A percentile compares a stretch with the other conserved stretches of the same genome.
phyloP scores from a whole-genome alignment of 2,329 filamentous ascomycete species.

The Fusarium illudens region DNA sequence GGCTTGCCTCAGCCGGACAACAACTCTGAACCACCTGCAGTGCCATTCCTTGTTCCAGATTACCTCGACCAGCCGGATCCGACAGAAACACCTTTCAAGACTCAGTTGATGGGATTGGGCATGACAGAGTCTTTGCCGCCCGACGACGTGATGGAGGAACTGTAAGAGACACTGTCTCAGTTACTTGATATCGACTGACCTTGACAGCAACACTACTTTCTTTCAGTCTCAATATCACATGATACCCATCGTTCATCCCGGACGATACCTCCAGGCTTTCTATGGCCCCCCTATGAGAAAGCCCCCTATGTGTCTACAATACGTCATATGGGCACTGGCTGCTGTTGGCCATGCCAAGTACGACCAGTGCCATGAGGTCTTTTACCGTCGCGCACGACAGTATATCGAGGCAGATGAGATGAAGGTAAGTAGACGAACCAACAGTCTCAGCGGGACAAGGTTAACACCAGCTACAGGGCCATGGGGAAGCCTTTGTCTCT shows the following conservation, averaged over 20 bases:
- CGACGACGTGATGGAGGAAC: slow-evolving; percentile 80
- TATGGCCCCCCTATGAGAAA: slow-evolving; percentile 76
- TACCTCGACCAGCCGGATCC: slow-evolving; percentile 17
- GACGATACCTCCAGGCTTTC: slow-evolving; percentile 77
- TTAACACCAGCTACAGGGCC: slow-evolving; percentile 55
- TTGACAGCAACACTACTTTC: slow-evolving; percentile 72
- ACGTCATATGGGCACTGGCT: slow-evolving; percentile 87
- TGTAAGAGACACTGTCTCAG: slow-evolving; percentile 63
- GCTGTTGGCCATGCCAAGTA: slow-evolving; percentile 78
- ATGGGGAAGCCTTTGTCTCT: slow-evolving; percentile 82
- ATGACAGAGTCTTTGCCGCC: slow-evolving; percentile 83
- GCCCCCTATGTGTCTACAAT: slow-evolving; percentile 83
- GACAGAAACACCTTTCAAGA: slow-evolving; percentile 17
- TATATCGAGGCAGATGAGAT: slow-evolving; percentile 88
- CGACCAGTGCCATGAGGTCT: slow-evolving; percentile 73
- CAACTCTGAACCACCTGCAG: slow-evolving; percentile 4
- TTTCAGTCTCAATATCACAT: slow-evolving; percentile 78
- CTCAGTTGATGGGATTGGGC: slow-evolving; percentile 75
- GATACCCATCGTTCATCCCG: slow-evolving; percentile 79
- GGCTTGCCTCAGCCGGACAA: slow-evolving; percentile 3
- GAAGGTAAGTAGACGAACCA: slow-evolving; percentile 58
- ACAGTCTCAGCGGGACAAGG: background rate
- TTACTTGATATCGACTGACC: slow-evolving; percentile 2
- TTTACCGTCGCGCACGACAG: slow-evolving; percentile 83
- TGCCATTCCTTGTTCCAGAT: slow-evolving; percentile 26